phyloP scores from a whole-genome alignment of 768 basidiomycete species.

The Lanmaoa rubissima region DNA sequence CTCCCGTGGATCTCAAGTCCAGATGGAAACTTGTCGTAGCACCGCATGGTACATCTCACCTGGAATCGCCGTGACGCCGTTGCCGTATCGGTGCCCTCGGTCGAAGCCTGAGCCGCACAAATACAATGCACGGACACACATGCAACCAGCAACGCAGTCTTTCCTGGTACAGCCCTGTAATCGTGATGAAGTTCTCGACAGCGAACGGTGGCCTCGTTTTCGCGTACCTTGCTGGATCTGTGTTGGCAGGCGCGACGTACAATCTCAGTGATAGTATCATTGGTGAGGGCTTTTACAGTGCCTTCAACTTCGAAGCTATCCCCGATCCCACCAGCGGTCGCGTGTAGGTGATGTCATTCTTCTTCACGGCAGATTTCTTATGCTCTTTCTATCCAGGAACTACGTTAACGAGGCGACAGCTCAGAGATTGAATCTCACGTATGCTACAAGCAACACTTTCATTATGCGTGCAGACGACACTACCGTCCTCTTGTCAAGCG shows the following conservation, averaged over 20 bases:
- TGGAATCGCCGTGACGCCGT: background rate
- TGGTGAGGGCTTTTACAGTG: conserved; percentile 31
- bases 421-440: conserved; percentile 28
- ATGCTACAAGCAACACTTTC: conserved; percentile 27
- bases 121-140: conserved; percentile 7
- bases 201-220: conserved; percentile 7
- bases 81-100: background rate
- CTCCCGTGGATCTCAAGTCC: background rate
- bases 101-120: conserved; percentile 2
- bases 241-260: conserved; percentile 27
- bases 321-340: conserved; percentile 38
- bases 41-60: conserved; percentile 7
- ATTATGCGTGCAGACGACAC: conserved; percentile 40
- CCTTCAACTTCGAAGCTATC: conserved; percentile 35
- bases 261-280: conserved; percentile 25
- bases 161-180: background rate
- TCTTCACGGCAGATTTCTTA: background rate
- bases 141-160: background rate
- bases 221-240: conserved; percentile 8
- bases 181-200: conserved; percentile 17
- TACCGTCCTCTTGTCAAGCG: conserved; percentile 25
- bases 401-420: conserved; percentile 34
- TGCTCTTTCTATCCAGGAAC: conserved; percentile 22
- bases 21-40: background rate
- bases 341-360: conserved; percentile 26